Conservation (phyloP, 202 grass and related monocot genomes). For the Eragrostis tef region DNA sequence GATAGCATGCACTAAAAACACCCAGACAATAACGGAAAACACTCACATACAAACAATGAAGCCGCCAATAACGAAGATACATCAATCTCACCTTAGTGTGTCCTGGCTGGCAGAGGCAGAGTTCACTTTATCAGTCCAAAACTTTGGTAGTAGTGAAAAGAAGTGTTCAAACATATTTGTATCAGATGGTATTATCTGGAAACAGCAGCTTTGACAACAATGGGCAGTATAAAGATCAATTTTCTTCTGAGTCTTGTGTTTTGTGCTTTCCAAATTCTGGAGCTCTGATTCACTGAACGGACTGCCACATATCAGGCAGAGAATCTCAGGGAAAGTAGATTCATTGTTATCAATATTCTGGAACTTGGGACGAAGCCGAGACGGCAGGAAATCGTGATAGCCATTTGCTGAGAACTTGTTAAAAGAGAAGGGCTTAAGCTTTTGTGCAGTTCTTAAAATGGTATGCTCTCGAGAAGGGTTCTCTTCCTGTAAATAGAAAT, state of each 20-base stretch:
- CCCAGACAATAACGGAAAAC: conserved; percentile 26
- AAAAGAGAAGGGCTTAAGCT: conserved; percentile 90
- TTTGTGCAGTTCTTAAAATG: conserved; percentile 92
- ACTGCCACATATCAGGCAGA: conserved; percentile 71
- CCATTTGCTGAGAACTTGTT: conserved; percentile 82
- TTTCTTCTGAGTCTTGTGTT: conserved; percentile 50
- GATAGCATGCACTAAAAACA: conserved; percentile 34
- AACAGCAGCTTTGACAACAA: conserved; percentile 86
- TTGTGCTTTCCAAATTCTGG: conserved; percentile 61
- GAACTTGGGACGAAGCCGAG: conserved; percentile 81
- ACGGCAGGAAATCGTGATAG: conserved; percentile 84
- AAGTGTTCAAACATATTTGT: conserved; percentile 53
- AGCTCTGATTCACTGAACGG: conserved; percentile 83
- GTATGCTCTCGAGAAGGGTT: conserved; percentile 90
- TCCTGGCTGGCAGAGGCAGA: conserved; percentile 44
- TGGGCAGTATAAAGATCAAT: conserved; percentile 57
- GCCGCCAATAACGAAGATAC: conserved; percentile 9
- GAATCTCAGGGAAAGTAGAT: conserved; percentile 61
- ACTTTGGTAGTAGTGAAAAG: conserved; percentile 73
- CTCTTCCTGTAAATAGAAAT: conserved; percentile 69
- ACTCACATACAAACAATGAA: conserved; percentile 7
- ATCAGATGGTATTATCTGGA: conserved; percentile 77
- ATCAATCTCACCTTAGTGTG: conserved; percentile 62
- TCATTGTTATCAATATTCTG: conserved; percentile 65
- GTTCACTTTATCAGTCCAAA: conserved; percentile 60